Conservation (phyloP, 164 flowering plant genomes). For the Vitis riparia region DNA sequence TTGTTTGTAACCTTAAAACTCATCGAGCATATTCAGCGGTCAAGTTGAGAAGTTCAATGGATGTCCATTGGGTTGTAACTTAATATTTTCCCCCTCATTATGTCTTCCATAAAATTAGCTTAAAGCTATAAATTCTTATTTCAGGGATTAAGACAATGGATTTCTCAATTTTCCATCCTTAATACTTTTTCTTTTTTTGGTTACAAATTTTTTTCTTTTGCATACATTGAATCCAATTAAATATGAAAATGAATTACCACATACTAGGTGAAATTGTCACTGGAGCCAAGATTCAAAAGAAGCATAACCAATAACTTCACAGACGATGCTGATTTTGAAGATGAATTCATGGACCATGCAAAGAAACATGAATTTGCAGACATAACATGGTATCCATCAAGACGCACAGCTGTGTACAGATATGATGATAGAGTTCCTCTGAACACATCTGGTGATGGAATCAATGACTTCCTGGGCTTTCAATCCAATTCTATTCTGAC, state of each 20-base stretch:
- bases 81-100: no score
- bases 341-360: conserved; percentile 54
- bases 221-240: not conserved
- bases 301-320: conserved; percentile 64
- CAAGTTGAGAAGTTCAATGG: no score
- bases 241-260: not conserved
- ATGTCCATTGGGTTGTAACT: no score
- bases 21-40: no score
- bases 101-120: no score
- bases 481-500: conserved; percentile 49
- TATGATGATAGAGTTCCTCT: conserved; percentile 69
- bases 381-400: conserved; percentile 88
- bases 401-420: conserved; percentile 64
- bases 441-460: conserved; percentile 61
- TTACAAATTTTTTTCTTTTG: not conserved
- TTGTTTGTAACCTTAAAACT: no score
- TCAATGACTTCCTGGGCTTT: conserved; percentile 75
- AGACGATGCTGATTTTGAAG: conserved; percentile 53
- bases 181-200: not conserved
- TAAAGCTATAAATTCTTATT: no score
- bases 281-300: conserved; percentile 77
- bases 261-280: conserved; percentile 58
- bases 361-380: conserved; percentile 74
- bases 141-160: no score
- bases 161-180: no score